Percentiles rank a stretch among this genome's conserved stretches.
phyloP scores from a whole-genome alignment of 495 filamentous ascomycete genomes.

The Peziza echinospora region DNA sequence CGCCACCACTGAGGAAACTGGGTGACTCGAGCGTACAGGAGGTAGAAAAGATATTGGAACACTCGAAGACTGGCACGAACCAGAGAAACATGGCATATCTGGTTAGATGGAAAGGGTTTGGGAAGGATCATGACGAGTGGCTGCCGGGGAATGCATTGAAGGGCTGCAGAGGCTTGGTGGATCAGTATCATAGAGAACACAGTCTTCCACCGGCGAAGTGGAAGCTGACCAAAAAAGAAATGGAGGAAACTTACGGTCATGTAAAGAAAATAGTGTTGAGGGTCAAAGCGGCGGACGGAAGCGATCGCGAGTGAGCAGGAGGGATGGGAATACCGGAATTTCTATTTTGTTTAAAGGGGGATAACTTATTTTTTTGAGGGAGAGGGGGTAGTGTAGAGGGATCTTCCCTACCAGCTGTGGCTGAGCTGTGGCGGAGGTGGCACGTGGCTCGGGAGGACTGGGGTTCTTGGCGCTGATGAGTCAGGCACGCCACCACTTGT shows the following conservation, averaged over 20 bases:
- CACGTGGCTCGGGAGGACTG: background rate
- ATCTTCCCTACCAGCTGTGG: background rate
- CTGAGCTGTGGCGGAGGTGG: background rate
- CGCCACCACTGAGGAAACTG: background rate
- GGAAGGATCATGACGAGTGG: background rate
- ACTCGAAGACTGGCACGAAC: background rate
- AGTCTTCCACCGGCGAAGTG: background rate
- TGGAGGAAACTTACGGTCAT: background rate
- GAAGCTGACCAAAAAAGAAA: background rate
- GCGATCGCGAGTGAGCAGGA: background rate
- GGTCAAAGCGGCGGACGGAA: background rate
- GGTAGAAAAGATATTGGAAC: background rate
- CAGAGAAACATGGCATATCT: background rate
- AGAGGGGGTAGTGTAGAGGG: background rate
- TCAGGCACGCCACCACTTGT: too few species aligned
- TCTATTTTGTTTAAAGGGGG: background rate
- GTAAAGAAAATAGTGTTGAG: background rate
- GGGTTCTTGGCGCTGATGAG: background rate
- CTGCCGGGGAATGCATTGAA: background rate
- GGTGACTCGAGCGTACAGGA: too few species aligned
- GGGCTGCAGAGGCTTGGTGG: background rate
- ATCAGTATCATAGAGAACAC: background rate
- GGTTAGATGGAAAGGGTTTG: background rate
- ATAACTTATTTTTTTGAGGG: background rate
- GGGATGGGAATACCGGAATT: background rate